Conservation (phyloP, 106 monocot species). For the Platanthera zijinensis region DNA sequence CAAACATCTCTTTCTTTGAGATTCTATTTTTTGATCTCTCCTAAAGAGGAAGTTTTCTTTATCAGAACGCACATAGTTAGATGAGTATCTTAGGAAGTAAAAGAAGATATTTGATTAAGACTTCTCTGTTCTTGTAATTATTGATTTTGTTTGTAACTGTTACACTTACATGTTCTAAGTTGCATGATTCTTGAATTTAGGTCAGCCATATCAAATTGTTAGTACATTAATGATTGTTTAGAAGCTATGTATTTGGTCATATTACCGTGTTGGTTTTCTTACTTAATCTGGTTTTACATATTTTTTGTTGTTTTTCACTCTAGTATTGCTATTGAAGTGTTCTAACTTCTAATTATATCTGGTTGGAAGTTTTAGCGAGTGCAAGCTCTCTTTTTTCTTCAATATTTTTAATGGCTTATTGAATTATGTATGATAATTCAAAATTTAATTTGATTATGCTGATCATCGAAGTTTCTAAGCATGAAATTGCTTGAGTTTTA, state of each 20-base stretch:
- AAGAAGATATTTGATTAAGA: not conserved
- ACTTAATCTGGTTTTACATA: not conserved
- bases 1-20: not conserved
- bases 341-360: not conserved
- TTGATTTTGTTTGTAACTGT: not conserved
- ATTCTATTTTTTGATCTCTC: not conserved
- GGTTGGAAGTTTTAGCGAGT: no score
- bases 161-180: not conserved
- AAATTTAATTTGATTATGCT: no score
- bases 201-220: not conserved
- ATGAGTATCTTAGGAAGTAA: not conserved
- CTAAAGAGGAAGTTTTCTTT: conserved; percentile 2
- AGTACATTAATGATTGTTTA: not conserved
- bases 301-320: not conserved
- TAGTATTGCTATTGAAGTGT: not conserved
- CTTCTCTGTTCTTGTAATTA: not conserved
- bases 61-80: not conserved
- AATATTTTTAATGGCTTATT: no score
- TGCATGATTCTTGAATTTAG: not conserved
- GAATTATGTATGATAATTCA: no score
- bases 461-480: no score
- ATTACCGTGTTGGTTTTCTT: not conserved
- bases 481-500: no score
- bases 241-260: not conserved
- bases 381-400: no score